phyloP scores from a whole-genome alignment of 371 early-diverging fungal species.

The Syncephalis fuscata region DNA sequence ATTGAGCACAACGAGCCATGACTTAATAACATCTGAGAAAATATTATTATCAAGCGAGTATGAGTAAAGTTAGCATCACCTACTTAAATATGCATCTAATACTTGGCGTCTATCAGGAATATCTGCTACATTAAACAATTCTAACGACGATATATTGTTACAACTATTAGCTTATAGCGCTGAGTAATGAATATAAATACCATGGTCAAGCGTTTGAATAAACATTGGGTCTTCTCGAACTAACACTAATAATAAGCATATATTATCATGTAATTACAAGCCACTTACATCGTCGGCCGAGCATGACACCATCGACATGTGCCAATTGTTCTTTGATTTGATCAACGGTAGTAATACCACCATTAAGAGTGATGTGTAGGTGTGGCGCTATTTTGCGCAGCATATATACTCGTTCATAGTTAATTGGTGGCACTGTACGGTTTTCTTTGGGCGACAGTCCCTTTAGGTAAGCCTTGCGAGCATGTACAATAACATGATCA shows the following conservation, averaged over 20 bases:
- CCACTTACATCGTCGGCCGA: slow-evolving; percentile 45
- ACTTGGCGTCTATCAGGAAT: too few relatives aligned
- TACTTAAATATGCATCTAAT: too few relatives aligned
- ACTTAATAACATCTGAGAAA: too few relatives aligned
- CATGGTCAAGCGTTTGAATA: not conserved
- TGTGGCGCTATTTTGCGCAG: slow-evolving; percentile 44
- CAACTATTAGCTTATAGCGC: too few relatives aligned
- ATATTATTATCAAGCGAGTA: too few relatives aligned
- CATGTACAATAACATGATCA: slow-evolving; percentile 62
- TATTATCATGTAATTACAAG: too few relatives aligned
- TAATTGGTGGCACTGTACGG: slow-evolving; percentile 59
- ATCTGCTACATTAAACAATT: too few relatives aligned
- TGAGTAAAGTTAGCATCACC: too few relatives aligned
- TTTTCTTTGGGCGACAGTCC: slow-evolving; percentile 78
- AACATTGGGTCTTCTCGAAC: slow-evolving; percentile 1
- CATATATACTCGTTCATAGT: slow-evolving; percentile 54
- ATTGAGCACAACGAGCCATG: too few relatives aligned
- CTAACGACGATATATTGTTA: too few relatives aligned
- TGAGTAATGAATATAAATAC: not conserved
- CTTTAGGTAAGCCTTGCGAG: slow-evolving; percentile 68
- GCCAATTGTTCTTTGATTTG: slow-evolving; percentile 22
- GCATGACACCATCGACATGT: slow-evolving; percentile 46
- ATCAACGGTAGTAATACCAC: slow-evolving; percentile 44
- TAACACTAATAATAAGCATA: not conserved
- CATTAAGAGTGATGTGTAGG: slow-evolving; percentile 57